Conservation (phyloP, 805 yeast species). For the Myxozyma vanderwaltii region DNA sequence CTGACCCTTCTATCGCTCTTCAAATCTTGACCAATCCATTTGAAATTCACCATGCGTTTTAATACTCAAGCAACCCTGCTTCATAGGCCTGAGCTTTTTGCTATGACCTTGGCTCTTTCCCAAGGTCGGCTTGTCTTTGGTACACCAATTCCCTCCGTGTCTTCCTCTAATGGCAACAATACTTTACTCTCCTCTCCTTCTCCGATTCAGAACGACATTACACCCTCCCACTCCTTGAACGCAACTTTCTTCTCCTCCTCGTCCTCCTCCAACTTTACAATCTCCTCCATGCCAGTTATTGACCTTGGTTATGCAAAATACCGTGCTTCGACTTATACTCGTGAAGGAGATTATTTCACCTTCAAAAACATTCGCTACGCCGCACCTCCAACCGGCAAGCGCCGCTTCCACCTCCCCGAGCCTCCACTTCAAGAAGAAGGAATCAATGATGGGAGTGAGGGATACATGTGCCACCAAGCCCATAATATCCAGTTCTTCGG, state of each 20-base stretch:
- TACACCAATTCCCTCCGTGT: too few relatives aligned
- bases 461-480: constrained; percentile 29
- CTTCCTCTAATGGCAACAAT: too few relatives aligned
- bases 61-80: too few relatives aligned
- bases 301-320: constrained; percentile 31
- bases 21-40: too few relatives aligned
- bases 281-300: constrained; percentile 4
- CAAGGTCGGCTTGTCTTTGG: too few relatives aligned
- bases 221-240: neutral
- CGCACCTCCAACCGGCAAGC: constrained; percentile 29
- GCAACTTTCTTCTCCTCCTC: neutral
- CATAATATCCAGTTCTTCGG: constrained; percentile 10
- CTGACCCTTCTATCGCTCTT: too few relatives aligned
- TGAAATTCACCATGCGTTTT: too few relatives aligned
- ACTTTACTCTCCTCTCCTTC: too few relatives aligned
- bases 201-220: too few relatives aligned
- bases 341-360: constrained; percentile 15
- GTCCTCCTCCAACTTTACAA: neutral
- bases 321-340: constrained; percentile 25
- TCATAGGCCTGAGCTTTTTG: too few relatives aligned
- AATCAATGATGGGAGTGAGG: constrained; percentile 24
- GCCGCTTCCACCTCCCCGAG: constrained; percentile 27
- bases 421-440: constrained; percentile 21
- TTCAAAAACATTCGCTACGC: constrained; percentile 32
- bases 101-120: too few relatives aligned